Base-by-base conservation (phyloP, 768 basidiomycete species). In the Rickenella mellea region DNA sequence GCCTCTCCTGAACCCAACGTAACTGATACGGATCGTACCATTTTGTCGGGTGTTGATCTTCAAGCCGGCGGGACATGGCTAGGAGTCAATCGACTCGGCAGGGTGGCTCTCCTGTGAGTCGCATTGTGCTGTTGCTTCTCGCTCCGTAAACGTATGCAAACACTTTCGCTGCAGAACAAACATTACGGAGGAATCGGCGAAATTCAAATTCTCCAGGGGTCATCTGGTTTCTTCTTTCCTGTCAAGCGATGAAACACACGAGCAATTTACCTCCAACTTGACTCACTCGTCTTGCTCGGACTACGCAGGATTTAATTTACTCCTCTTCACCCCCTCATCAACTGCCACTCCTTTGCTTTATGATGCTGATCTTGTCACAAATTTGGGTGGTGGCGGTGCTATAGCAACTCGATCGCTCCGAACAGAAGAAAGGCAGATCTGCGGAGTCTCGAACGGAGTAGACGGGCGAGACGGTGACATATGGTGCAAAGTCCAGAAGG, bases 1-100 rank as follows among this genome's bases (percentile, higher is more conserved):
- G 48, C 6, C 33, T n/a, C n/a, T n/a, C n/a, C n/a, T n/a, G 42
- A 41, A 17, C 66, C 60, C 19, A 54, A 54, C 38, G n/a, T n/a
- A n/a, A n/a, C n/a, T n/a, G n/a, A n/a, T n/a, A 17, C 7, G 19
- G 33, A 17, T 22, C 33, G 24, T 10, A 19, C 11, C 33, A 58
- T 90, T 46, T 68, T 91, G 42, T 89, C 85, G 2, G 88, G 88
- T 37, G 72, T 79, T 50, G 88, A 91, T 61, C 54, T 67, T 17
- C 64, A 64, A 37, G 86, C 78, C 2, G 85, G 85, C 29, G 88
- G 88, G 32, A 83, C 86, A 27, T 91, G 88, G 88, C 71, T 87
- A 52, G 88, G 88, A 10, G 60, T 88, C 43, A 76, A 59, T 55
- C 70, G 72, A 46, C 48, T 69, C 45, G 88, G 88, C 19, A 72